These are phyloP conservation scores for Penicillium sp. DNA, from an alignment of 2,329 filamentous ascomycete species.

Conservation along the genomic window DNA sequence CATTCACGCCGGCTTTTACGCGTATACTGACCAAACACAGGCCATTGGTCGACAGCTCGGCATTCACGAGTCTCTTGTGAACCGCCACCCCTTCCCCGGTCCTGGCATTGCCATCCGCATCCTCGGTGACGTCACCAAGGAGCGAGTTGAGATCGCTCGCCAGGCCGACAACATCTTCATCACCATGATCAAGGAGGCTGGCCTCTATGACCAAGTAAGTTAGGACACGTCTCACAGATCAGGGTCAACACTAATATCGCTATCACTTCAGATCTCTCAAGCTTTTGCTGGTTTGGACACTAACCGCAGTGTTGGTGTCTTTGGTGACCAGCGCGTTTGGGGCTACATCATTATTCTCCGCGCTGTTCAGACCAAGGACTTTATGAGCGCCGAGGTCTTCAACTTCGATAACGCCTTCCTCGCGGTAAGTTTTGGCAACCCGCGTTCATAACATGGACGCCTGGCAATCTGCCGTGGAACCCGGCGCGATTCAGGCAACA, in stretches of 20 bases:
- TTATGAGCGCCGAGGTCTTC: conserved; percentile 70
- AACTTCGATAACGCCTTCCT: conserved; percentile 61
- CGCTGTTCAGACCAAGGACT: conserved; percentile 56
- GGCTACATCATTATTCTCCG: conserved; percentile 38
- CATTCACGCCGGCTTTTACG: background rate
- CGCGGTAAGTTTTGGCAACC: conserved; percentile 29
- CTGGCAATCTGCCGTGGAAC: background rate
- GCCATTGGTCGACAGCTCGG: conserved; percentile 62
- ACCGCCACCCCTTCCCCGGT: conserved; percentile 61
- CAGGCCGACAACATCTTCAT: conserved; percentile 45
- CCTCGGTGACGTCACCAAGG: conserved; percentile 74
- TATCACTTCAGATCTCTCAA: conserved; percentile 49
- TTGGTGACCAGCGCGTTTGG: conserved; percentile 60
- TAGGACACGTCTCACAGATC: background rate
- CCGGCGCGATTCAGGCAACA: background rate
- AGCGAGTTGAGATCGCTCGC: conserved; percentile 67
- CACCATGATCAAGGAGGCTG: conserved; percentile 40
- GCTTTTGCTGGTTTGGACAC: conserved; percentile 65
- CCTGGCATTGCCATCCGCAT: conserved; percentile 72
- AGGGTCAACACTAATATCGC: conserved; percentile 3
- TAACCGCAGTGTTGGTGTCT: conserved; percentile 53
- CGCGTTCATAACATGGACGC: background rate
- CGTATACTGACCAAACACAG: conserved; percentile 4
- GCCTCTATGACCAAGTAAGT: conserved; percentile 42
- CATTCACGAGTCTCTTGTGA: conserved; percentile 68